Evolutionary conservation across 371 early-diverging fungal species (phyloP).

Genomic region (Mucor plumbeus): DNA sequence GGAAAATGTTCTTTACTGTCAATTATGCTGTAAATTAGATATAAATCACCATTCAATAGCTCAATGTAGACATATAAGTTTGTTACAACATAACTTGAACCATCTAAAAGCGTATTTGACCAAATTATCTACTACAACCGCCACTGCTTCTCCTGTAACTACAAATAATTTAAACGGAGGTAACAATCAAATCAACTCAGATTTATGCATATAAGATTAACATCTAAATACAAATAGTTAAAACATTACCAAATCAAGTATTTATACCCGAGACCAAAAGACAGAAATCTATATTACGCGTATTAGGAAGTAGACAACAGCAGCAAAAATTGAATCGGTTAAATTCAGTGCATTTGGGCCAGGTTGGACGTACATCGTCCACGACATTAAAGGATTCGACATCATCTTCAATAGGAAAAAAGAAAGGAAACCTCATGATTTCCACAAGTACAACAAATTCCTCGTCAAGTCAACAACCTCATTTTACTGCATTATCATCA

Average conservation of each 20-base stretch:
- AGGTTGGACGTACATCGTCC: slow-evolving; percentile 10
- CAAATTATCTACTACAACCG: not conserved
- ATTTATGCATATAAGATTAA: not conserved
- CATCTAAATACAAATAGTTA: not conserved
- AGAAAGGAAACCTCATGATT: slow-evolving; percentile 1
- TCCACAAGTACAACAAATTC: slow-evolving; percentile 1
- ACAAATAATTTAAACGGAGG: slow-evolving; percentile 9
- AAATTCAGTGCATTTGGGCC: slow-evolving; percentile 13
- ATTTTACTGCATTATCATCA: not conserved
- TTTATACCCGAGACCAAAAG: slow-evolving; percentile 17
- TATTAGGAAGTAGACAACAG: slow-evolving; percentile 5
- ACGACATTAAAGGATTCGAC: slow-evolving; percentile 3
- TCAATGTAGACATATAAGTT: slow-evolving; percentile 7
- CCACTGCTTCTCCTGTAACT: not conserved
- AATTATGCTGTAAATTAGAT: slow-evolving; percentile 2
- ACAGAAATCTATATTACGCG: slow-evolving; percentile 12
- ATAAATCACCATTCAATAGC: not conserved
- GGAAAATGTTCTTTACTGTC: slow-evolving; percentile 9
- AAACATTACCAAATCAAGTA: slow-evolving; percentile 8
- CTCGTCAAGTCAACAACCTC: not conserved
- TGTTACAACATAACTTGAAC: not conserved
- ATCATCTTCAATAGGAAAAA: slow-evolving; percentile 3
- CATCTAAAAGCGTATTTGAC: slow-evolving; percentile 2
- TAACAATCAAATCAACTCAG: slow-evolving; percentile 3
- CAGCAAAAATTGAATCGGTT: not conserved